Conservation (phyloP, 139 green algal genomes). For the Volvox reticuliferus region DNA sequence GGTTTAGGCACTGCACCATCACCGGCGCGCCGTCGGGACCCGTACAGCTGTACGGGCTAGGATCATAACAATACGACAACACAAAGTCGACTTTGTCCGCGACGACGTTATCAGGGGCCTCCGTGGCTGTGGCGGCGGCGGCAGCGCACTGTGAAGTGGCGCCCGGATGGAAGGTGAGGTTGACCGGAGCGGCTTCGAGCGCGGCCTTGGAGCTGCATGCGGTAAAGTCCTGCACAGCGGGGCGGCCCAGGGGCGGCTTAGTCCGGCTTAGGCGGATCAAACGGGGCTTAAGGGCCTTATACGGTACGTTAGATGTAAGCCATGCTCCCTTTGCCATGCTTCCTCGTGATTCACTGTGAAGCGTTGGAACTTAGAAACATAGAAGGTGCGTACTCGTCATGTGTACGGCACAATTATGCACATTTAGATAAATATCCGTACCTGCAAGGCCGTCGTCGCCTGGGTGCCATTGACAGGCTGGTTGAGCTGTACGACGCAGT, state of each 20-base stretch:
- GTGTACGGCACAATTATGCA: too few species aligned
- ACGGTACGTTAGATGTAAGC: too few species aligned
- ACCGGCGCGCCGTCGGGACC: not conserved
- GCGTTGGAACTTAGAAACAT: too few species aligned
- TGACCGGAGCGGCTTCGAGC: not conserved
- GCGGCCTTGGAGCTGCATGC: not conserved
- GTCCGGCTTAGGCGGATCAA: too few species aligned
- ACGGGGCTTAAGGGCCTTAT: too few species aligned
- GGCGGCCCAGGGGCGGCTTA: too few species aligned
- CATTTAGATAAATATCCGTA: not conserved
- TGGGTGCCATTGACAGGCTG: not conserved
- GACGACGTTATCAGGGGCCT: not conserved
- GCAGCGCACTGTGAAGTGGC: not conserved
- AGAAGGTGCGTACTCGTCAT: too few species aligned
- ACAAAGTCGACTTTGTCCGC: not conserved
- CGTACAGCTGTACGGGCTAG: constrained; percentile 2
- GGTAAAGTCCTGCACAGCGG: not conserved
- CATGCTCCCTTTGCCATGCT: too few species aligned
- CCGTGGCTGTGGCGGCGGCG: not conserved
- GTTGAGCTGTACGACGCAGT: constrained; percentile 9
- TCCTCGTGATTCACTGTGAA: too few species aligned
- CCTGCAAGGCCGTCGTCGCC: not conserved
- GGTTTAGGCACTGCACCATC: constrained; percentile 4
- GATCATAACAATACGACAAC: not conserved
- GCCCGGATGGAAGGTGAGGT: not conserved